Base-by-base conservation (phyloP, 495 filamentous ascomycete species). In the Aspergillus campestris region DNA sequence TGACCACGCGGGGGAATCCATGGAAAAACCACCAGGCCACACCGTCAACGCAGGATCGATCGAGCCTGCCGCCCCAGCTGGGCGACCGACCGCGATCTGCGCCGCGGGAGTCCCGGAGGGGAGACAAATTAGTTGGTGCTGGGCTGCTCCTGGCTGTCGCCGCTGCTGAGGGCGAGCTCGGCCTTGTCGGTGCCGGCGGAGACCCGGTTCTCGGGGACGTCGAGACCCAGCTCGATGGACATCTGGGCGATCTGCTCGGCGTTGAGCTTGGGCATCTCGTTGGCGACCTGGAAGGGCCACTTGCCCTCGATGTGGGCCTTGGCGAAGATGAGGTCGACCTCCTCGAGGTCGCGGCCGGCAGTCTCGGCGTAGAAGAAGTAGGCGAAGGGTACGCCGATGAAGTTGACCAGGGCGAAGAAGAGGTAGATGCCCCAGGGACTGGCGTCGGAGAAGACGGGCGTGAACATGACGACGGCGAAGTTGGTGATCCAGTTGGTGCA, bases 361-460 rank as follows among this genome's bases (percentile, higher is more conserved):
- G 82, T 86, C 62, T 87, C 84, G 3, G 80, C 76, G 58, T 84
- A 87, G 66, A 80, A 84, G 69, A 85, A 81, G 61, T 74, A 89
- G 37, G 53, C 60, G 47, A 68, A 61, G 3, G 84, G 83, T 9
- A 88, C 47, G 65, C 82, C 84, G 58, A 64, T 63, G 38, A 76
- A 78, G 65, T 89, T 89, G 42, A 86, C 60, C 31, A 72, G 59
- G 5, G 82, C 82, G 55, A 88, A 89, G 76, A 89, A 84, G 30
- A 70, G 61, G 47, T 70, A 70, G 34, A 63, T 53, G 48, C 63
- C 63, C 62, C 63, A 70, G 8, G 34, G 31, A 35, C 38, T 56
- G 11, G 48, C 40, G 11, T 40, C 34, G 6, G 68, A 61, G 42
- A 70, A 65, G 9, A 64, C 52, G 14, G 70, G 70, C 4, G 70